Evolutionary conservation across 805 yeast genomes (phyloP), one percentile per base, ranked within the genome.

Genomic region (Saccharomyces paradoxus): DNA sequence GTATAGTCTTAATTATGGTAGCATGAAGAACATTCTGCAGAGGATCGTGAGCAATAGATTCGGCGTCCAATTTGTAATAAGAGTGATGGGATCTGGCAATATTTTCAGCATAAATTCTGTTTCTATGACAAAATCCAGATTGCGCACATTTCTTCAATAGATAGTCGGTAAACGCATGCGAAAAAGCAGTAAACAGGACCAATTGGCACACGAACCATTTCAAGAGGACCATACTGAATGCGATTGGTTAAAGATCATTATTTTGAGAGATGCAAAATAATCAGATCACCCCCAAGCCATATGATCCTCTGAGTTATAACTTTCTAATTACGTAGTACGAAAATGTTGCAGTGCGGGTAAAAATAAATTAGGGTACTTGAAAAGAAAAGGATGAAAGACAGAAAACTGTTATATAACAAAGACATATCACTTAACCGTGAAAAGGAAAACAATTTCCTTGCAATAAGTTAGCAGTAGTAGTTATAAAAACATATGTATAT

Each of bases 121-220:
- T 88, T 68, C 98, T 78, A 50, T 77, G 71, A 66, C 98, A 91
- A 66, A 91, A 90, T 6, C 96, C 96, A 17, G 89, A 80, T 63
- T 86, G 84, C 5, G 76, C 81, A 69, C 98, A 91, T 13, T 76
- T 81, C 65, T 89, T 87, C 75, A 89, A 86, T 53, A 89, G 70
- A 58, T 83, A 81, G 2, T 79, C 81, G 61, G 85, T 84, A 41
- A 83, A 89, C 1, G 78, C 80, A 29, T 13, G 26, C 24, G 24
- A 49, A 2, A 17, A n/a, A 30, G 41, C 8, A 13, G 51, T n/a
- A 8, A 30, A 49, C 10, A 31, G 27, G 9, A 49, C 28, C 46
- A 49, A 31, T 31, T 28, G 13, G 41, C 47, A 49, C 3, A 46
- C 26, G 27, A 52, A n/a, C 28, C 47, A 10, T 14, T 44, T 14